These are phyloP conservation scores for Auricularia heimuer DNA, from an alignment of 768 basidiomycete species.

Conservation along the genomic window DNA sequence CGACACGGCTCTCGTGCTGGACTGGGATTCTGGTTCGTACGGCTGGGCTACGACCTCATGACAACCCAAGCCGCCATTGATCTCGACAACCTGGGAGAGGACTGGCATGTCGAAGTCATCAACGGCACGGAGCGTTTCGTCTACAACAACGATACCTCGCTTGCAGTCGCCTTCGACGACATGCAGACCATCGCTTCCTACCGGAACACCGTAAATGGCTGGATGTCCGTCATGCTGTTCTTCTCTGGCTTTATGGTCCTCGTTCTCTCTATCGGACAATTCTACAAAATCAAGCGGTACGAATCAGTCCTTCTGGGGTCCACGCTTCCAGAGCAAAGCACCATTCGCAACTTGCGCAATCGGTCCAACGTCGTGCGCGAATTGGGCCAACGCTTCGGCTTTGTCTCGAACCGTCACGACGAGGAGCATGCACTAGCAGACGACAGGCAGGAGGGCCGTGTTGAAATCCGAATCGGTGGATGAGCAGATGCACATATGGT, in stretches of 20 bases:
- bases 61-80: background rate
- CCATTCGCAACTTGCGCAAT: background rate
- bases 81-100: background rate
- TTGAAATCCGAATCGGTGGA: too few relatives aligned
- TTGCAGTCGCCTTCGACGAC: background rate
- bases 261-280: background rate
- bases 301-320: background rate
- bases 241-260: background rate
- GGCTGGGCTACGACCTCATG: background rate
- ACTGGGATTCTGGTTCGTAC: slow-evolving; percentile 4
- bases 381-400: background rate
- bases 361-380: background rate
- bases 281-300: background rate
- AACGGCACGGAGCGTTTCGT: background rate
- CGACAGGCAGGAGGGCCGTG: too few relatives aligned
- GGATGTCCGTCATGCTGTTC: background rate
- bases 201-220: background rate
- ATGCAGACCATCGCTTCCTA: background rate
- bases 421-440: too few relatives aligned
- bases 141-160: background rate
- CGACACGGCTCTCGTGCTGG: slow-evolving; percentile 5
- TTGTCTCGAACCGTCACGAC: too few relatives aligned
- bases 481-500: background rate
- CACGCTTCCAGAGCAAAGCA: background rate
- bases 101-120: background rate